Base-by-base conservation (phyloP, 768 basidiomycete genomes). In the Mrakia gelida region DNA sequence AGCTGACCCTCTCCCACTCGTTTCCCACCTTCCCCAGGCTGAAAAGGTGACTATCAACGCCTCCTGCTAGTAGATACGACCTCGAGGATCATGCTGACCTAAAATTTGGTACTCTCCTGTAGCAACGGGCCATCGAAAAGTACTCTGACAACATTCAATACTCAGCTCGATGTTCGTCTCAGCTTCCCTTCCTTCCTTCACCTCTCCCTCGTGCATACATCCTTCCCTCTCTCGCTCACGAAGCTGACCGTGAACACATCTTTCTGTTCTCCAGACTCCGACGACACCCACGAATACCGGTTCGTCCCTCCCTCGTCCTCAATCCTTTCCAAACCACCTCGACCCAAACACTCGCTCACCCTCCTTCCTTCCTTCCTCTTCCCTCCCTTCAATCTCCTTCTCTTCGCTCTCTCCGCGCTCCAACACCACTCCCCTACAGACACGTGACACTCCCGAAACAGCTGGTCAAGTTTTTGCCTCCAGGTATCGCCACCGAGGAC, bases 241-340 rank as follows among this genome's bases (percentile, higher is more conserved):
- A 43, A 23, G n/a, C 74, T 28, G 15, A 34, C 41, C 43, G 45
- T 32, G 6, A 16, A 8, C 16, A 10, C 10, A 4, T 41, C 26
- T 45, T 4, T n/a, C n/a, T 6, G 8, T 43, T 15, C 28, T 30
- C 5, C 63, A 67, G 59, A 30, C 30, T 61, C 68, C 32, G 76
- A 77, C 30, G 76, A 77, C 38, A 71, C 68, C 23, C 71, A 77
- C 54, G 76, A 77, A 71, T 77, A 77, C 71, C 68, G 76, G 76
- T 77, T 26, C 30, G 56, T 41, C 38, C 23, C 41, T 43, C 26
- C 2, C 43, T 26, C 11, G 16, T 45, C 43, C n/a, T 38, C 41
- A 7, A 23, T 6, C 8, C 45, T 15, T 41, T 23, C 30, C 38
- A 9, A 52, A 16, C 45, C 18, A 62, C 7, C 63, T 23, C 74